Base-by-base conservation (phyloP, 176 grass and related monocot genomes). In the Elymus sibiricus region DNA sequence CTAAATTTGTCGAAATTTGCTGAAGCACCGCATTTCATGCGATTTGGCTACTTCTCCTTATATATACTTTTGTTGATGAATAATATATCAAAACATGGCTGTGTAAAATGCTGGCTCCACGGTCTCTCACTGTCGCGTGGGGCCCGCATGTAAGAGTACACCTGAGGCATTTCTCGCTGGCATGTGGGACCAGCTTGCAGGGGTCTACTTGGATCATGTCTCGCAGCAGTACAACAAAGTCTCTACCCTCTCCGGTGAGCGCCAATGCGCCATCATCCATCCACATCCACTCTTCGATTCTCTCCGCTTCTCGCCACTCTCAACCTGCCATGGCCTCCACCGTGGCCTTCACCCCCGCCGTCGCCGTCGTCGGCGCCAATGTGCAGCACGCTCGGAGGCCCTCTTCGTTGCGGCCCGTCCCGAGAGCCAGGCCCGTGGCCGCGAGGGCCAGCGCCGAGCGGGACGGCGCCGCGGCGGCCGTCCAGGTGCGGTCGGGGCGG, bases 401-500 rank as follows among this genome's bases (percentile, higher is more conserved):
- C 0, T 76, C 73, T 21, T 76, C 9, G 42, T 25, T 1, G 7
- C 24, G 42, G 25, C 71, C 73, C 6, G 74, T 79, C 34, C 83
- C 77, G 34, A 92, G 80, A 82, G 44, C 59, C 17, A 69, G 73
- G 27, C 70, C 84, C 83, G 46, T 67, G 49, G 75, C 72, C n/a
- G 66, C 91, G 43, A 88, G 82, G 86, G 90, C 89, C 34, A 92
- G 86, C 86, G 92, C 60, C 40, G 91, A 94, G 61, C 81, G 88
- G 72, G 90, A 90, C 59, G 59, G n/a, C 4, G n/a, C 59, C 59
- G n/a, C 59, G 74, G 74, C 86, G n/a, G 74, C 78, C 12, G 61
- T 95, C 29, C 95, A 88, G 87, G 86, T 70, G 22, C 90, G 79
- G 47, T 91, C 92, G n/a, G 86, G 90, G 55, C 68, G 86, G 89